Evolutionary conservation across 768 basidiomycete genomes (phyloP).

Genomic region (Phanerodontia chrysosporium): DNA sequence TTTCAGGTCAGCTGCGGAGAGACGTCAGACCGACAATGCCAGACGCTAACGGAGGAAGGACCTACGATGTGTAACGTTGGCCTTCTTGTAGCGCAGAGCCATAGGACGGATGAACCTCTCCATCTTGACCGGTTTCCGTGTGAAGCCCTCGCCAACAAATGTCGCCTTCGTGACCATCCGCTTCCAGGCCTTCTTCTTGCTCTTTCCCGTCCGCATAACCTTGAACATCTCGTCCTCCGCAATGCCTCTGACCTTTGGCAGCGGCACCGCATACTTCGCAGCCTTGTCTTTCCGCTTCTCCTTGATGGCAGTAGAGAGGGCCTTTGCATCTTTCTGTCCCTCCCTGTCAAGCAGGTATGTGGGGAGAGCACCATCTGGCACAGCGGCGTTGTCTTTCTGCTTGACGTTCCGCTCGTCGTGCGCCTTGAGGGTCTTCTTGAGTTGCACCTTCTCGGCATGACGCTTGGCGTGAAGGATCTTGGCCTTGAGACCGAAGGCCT

Average conservation of each 20-base stretch:
- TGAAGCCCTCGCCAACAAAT: conserved; percentile 97
- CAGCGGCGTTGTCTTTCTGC: conserved; percentile 77
- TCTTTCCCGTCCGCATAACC: conserved; percentile 96
- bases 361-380: conserved; percentile 89
- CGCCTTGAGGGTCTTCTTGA: conserved; percentile 99
- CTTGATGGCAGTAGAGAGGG: conserved; percentile 92
- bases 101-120: conserved; percentile 97
- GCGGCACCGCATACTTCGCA: conserved; percentile 93
- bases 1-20: conserved; percentile 78
- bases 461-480: conserved; percentile 97
- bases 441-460: conserved; percentile 95
- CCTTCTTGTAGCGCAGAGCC: conserved; percentile 96
- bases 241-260: conserved; percentile 96
- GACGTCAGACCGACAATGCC: neutral
- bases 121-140: conserved; percentile 98
- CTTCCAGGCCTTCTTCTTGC: conserved; percentile 96
- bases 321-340: conserved; percentile 97
- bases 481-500: conserved; percentile 93
- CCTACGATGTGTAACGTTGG: conserved; percentile 97
- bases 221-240: conserved; percentile 99
- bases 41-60: conserved; percentile 1
- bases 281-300: conserved; percentile 99
- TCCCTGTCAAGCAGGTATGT: conserved; percentile 96
- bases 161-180: conserved; percentile 99
- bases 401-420: conserved; percentile 99